Evolutionary conservation across 2,329 filamentous ascomycete species (phyloP), one percentile per base, ranked within the genome.

Genomic region (Macrophomina tecta): DNA sequence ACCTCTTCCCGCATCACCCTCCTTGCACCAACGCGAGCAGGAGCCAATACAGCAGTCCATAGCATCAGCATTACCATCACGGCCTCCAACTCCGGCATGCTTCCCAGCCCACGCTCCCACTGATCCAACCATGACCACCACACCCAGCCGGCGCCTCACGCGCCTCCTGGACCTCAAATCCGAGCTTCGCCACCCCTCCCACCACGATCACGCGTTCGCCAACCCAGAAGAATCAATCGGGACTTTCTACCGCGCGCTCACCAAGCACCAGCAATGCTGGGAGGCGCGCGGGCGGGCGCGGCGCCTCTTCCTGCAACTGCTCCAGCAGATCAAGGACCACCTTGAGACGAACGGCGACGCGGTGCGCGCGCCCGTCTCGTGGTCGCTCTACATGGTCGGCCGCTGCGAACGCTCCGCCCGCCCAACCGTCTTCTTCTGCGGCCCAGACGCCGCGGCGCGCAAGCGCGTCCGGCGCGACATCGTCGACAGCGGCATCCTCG

Each of bases 391-490:
- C 32, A 70, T 72, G 69, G 56, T 72, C 55, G 70, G 70, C 2
- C 60, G 38, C 7, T 45, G 53, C 7, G 66, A 53, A 18, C 36
- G 66, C 40, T 63, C 61, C 16, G 64, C 70, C 0, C 4, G 16
- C 23, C 70, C 70, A 14, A 68, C 64, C 14, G 65, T 72, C 8
- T 68, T 72, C 7, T 72, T 72, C 64, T 70, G 69, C 42, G 69
- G 67, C 12, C 65, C 64, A 34, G 66, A 71, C 18, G 56, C 46
- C 4, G 4, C 16, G 14, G 65, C 64, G 7, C 68, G 70, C 42
- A 70, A 67, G 48, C 38, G n/a, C 14, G 56, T 69, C 0, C 34
- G 68, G 11, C 63, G 69, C 16, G 62, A 63, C 6, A 66, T 70
- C 4, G 64, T 61, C 42, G 55, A 69, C 4, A 70, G 70, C 63